A percentile compares a stretch with the other conserved stretches of the same genome.
Conservation (phyloP, 2,329 filamentous ascomycete genomes). For the Ophidiomyces ophidiicola region DNA sequence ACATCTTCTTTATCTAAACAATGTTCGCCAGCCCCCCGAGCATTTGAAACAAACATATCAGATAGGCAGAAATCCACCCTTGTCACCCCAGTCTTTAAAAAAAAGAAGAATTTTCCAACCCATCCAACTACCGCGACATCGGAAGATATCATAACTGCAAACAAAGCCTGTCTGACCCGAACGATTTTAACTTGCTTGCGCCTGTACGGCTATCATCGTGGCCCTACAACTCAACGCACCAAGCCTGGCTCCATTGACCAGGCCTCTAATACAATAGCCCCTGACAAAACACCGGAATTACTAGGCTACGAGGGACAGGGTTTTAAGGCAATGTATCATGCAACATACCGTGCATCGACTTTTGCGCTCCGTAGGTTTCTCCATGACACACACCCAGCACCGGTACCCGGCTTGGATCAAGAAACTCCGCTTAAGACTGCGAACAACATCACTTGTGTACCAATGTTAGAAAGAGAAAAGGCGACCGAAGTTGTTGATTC, state of each 20-base stretch:
- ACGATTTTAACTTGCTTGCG: constrained; percentile 36
- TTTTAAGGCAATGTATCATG: constrained; percentile 35
- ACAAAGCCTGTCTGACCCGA: constrained; percentile 32
- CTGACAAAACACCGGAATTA: not conserved
- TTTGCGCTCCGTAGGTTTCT: constrained; percentile 34
- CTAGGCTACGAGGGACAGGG: constrained; percentile 24
- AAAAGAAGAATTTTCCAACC: not conserved
- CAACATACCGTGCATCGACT: constrained; percentile 32
- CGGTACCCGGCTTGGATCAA: not conserved
- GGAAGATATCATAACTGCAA: constrained; percentile 22
- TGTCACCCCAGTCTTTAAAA: not conserved
- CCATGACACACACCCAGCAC: constrained; percentile 17
- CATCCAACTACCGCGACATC: not conserved
- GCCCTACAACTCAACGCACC: not conserved
- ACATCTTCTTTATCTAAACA: not conserved
- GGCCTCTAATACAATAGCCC: not conserved
- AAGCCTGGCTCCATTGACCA: not conserved
- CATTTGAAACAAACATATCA: constrained; percentile 7
- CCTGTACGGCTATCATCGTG: constrained; percentile 32
- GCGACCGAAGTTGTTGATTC: constrained; percentile 33
- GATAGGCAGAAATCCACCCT: constrained; percentile 4
- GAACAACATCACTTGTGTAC: no score
- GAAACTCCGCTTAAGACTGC: constrained; percentile 13
- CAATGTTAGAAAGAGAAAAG: constrained; percentile 27
- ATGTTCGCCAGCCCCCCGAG: not conserved